Evolutionary conservation across 768 basidiomycete genomes (phyloP), one percentile per base, ranked within the genome.

Genomic region (Rossbeevera mucosa): DNA sequence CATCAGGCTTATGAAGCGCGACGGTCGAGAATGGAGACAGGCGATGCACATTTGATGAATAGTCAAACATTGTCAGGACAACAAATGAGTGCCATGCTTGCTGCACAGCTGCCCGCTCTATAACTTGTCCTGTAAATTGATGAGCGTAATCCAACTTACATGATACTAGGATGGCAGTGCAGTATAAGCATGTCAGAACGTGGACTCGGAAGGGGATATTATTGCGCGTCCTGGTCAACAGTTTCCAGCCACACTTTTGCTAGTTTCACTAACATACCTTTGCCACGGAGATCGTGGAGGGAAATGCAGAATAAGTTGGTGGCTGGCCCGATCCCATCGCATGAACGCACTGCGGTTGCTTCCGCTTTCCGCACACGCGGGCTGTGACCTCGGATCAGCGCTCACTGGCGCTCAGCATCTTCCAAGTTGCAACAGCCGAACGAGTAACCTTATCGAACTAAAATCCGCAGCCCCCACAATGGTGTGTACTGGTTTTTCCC

Each of bases 391-490:
- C n/a, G n/a, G 8, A 26, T 26, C 26, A 26, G 25, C 25, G 25
- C 25, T 25, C 25, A 25, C n/a, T n/a, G n/a, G 25, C 25, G 25
- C 25, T 25, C 25, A 25, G 8, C 26, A 26, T 8, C n/a, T n/a
- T n/a, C n/a, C n/a, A n/a, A n/a, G n/a, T 26, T 26, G 6, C 26
- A 26, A 26, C 26, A 7, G 6, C 26, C 7, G 26, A 26, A 26
- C 7, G n/a, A 47, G n/a, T 33, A 16, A 11, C 16, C 31, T 26
- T 4, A 83, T 50, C 46, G 88, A 89, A n/a, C n/a, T n/a, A n/a
- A n/a, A n/a, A n/a, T n/a, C n/a, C n/a, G n/a, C n/a, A n/a, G n/a
- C n/a, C n/a, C n/a, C n/a, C n/a, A n/a, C n/a, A n/a, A n/a, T n/a
- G n/a, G n/a, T n/a, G n/a, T n/a, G n/a, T n/a, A n/a, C n/a, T n/a